Base-by-base conservation (phyloP, 768 basidiomycete species). In the Russula emetica region DNA sequence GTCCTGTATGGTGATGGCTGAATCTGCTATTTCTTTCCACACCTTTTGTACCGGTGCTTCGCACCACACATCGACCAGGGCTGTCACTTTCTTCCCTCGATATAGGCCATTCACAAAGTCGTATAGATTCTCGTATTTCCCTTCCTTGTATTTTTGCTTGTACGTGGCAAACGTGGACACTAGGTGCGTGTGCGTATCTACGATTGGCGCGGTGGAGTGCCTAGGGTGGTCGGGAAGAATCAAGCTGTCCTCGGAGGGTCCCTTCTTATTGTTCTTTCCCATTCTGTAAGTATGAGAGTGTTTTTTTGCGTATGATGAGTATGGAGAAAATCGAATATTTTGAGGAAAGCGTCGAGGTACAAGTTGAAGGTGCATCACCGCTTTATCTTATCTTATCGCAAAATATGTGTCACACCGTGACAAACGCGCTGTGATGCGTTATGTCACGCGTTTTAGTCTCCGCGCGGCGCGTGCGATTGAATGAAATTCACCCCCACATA, bases 181-280 rank as follows among this genome's bases (percentile, higher is more conserved):
- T n/a, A 94, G 76, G 69, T 94, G 92, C 0, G 90, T 91, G 75
- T 94, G 92, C 0, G 92, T 94, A 75, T 94, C 92, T 20, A 93
- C 78, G 68, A 94, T 83, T 2, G 79, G 75, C 2, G 67, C 70
- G n/a, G 20, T 24, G 8, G 49, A 47, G 30, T 61, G 62, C 26
- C 53, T 42, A 2, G 68, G 57, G 49, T 67, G 62, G 2, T 57
- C 26, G 4, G 68, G 68, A 40, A 69, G 66, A 22, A 62, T 14
- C 26, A 69, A 55, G 40, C 36, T 8, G 26, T 64, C 66, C 45
- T 69, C 68, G 4, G 58, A 50, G 24, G 55, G 66, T 0, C 66
- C 61, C 16, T 57, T 69, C 42, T 44, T 61, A n/a, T 69, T 69
- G 38, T 67, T 67, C 61, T 67, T 69, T 22, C 65, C 62, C 62